These are phyloP conservation scores for Coniosporium apollinis DNA, from an alignment of 495 filamentous ascomycete genomes.

Conservation along the genomic window DNA sequence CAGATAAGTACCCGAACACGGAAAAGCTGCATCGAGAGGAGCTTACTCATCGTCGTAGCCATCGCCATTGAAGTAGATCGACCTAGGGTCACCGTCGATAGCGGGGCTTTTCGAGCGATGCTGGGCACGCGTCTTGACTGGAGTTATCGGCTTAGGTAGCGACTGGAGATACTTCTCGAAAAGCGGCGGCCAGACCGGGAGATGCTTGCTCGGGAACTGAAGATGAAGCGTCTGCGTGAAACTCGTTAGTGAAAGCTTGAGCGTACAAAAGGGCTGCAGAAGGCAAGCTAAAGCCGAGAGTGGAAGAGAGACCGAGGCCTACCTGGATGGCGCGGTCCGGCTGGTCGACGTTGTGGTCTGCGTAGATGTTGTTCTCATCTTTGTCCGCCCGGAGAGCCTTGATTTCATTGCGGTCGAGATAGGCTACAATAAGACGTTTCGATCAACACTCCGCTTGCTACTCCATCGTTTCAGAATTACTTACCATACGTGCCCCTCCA, in stretches of 20 bases:
- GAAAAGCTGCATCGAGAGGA: background rate
- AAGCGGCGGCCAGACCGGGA: slow-evolving; percentile 10
- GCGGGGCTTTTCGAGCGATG: slow-evolving; percentile 5
- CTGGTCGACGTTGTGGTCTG: slow-evolving; percentile 10
- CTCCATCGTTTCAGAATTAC: background rate
- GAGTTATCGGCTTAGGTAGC: background rate
- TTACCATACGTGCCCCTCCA: slow-evolving; percentile 22
- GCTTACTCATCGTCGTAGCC: slow-evolving; percentile 12
- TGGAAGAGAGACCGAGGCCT: no score
- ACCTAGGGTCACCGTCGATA: background rate
- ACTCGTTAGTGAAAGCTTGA: no score
- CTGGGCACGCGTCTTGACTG: slow-evolving; percentile 17
- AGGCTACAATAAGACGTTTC: slow-evolving; percentile 10
- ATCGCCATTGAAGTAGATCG: slow-evolving; percentile 13
- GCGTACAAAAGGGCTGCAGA: no score
- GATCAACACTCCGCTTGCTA: background rate
- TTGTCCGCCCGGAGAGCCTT: slow-evolving; percentile 2
- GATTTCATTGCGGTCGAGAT: slow-evolving; percentile 11
- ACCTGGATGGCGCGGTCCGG: slow-evolving; percentile 8
- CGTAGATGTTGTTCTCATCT: slow-evolving; percentile 4
- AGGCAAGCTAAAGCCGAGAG: no score
- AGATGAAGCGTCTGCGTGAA: background rate
- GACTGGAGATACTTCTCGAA: slow-evolving; percentile 19
- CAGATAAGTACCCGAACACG: background rate
- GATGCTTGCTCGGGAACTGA: background rate